Percentiles rank a stretch among this genome's conserved stretches.
These are phyloP conservation scores for Trypanosoma mega DNA, from an alignment of 208 protist species.

Conservation along the genomic window DNA sequence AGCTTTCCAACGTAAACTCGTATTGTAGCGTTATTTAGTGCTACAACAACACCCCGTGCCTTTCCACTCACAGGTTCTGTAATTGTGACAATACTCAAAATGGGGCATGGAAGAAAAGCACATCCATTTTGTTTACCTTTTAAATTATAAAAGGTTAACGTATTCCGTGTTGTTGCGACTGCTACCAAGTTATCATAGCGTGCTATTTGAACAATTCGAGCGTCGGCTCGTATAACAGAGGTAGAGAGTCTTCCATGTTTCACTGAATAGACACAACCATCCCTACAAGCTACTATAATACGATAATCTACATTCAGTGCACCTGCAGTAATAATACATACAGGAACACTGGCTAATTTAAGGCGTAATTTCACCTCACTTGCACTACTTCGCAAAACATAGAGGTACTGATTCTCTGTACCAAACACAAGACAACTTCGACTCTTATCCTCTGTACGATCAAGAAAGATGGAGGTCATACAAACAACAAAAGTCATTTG, in stretches of 20 bases:
- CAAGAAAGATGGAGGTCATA: constrained; percentile 75
- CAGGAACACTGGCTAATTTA: constrained; percentile 66
- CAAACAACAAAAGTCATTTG: constrained; percentile 85
- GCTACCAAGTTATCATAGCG: constrained; percentile 85
- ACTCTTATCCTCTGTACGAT: constrained; percentile 53
- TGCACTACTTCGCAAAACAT: constrained; percentile 71
- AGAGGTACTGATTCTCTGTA: constrained; percentile 83
- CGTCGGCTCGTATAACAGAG: constrained; percentile 88
- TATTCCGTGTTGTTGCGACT: constrained; percentile 87
- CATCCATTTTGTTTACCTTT: constrained; percentile 86
- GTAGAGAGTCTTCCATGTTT: constrained; percentile 83
- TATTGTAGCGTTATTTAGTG: constrained; percentile 88
- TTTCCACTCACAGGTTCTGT: constrained; percentile 49
- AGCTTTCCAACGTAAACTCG: constrained; percentile 90
- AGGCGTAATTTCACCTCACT: constrained; percentile 55
- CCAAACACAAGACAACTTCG: constrained; percentile 87
- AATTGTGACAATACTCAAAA: constrained; percentile 76
- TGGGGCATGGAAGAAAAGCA: constrained; percentile 67
- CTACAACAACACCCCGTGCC: constrained; percentile 84
- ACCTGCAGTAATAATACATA: constrained; percentile 72
- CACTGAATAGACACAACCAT: constrained; percentile 92
- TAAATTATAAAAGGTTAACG: constrained; percentile 88
- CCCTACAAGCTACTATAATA: constrained; percentile 90
- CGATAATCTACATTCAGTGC: constrained; percentile 88
- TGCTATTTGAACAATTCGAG: constrained; percentile 76